phyloP scores from a whole-genome alignment of 495 filamentous ascomycete genomes.

The Penicillium soppii region DNA sequence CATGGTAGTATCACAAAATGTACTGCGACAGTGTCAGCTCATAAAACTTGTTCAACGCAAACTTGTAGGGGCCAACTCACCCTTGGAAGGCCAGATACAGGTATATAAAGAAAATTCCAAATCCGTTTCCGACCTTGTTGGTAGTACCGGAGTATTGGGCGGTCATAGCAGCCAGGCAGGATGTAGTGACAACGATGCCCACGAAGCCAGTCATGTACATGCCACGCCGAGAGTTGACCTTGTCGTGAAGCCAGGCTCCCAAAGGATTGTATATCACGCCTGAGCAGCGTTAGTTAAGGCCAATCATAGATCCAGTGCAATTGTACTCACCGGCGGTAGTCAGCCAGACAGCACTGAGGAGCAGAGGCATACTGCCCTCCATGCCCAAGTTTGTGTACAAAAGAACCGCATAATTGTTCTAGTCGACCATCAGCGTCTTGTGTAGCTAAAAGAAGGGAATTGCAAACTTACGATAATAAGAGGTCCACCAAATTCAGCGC shows the following conservation, averaged over 20 bases:
- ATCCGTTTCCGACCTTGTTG: constrained; percentile 45
- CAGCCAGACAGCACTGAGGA: constrained; percentile 48
- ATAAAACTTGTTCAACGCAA: not conserved
- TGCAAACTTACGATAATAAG: constrained; percentile 32
- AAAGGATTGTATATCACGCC: constrained; percentile 46
- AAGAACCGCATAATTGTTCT: constrained; percentile 51
- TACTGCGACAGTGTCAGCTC: constrained; percentile 20
- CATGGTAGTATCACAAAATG: constrained; percentile 50
- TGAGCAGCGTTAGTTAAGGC: constrained; percentile 12
- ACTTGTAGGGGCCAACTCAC: constrained; percentile 11
- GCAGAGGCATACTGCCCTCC: constrained; percentile 43
- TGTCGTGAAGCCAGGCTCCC: constrained; percentile 47
- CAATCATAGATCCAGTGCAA: not conserved
- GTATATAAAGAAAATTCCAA: constrained; percentile 49
- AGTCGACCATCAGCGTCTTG: constrained; percentile 2
- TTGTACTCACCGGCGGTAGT: constrained; percentile 37
- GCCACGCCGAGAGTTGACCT: constrained; percentile 42
- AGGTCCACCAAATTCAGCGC: constrained; percentile 38
- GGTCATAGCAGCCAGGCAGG: constrained; percentile 41
- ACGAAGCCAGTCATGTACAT: constrained; percentile 46
- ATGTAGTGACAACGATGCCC: constrained; percentile 37
- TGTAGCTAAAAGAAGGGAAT: not conserved
- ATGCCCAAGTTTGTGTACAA: constrained; percentile 49
- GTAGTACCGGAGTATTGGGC: constrained; percentile 41
- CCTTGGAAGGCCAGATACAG: constrained; percentile 47